Evolutionary conservation across 1,284 basidiomycete genomes (phyloP), one percentile per base, ranked within the genome.

Genomic region (Cryptococcus hybrid): DNA sequence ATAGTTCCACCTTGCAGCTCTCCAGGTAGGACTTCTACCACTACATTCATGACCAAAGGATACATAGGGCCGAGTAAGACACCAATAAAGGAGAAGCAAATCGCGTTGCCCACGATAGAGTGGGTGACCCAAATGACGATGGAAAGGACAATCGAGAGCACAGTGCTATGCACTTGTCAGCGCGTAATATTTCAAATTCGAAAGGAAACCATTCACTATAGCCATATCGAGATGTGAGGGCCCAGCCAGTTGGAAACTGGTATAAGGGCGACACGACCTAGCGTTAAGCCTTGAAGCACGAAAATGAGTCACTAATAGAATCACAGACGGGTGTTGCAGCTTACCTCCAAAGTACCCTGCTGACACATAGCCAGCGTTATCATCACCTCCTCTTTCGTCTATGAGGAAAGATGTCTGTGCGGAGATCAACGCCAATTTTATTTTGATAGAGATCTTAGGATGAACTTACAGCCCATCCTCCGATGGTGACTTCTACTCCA

Each of bases 1-100:
- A 88, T 84, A n/a, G 83, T 82, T 1, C 80, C 85, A 0, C 83
- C 84, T 52, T 87, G 81, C 7, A 88, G 78, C 80, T 84, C 85
- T 6, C 78, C 79, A 4, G 86, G 86, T 2, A 89, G 73, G 56
- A 88, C 58, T 30, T 70, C 69, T 3, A 64, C 55, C 1, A 70
- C 63, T 15, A 72, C 70, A 58, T 74, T 68, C 68, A 76, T 72
- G n/a, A 84, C 81, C 57, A 86, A 84, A 0, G 86, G 86, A 66
- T 85, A 88, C 79, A 87, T 84, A 0, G 86, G 86, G 0, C 76
- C 78, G 9, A 79, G 62, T 39, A 73, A 55, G 44, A 80, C 55
- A 43, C 86, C 86, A 54, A 86, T 77, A 52, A 86, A 67, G 3
- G 84, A 80, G 43, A 85, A 83, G 3, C 84, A 82, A 6, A 87